phyloP scores from a whole-genome alignment of 1,139 yeast species.

The Pichia sp. region DNA sequence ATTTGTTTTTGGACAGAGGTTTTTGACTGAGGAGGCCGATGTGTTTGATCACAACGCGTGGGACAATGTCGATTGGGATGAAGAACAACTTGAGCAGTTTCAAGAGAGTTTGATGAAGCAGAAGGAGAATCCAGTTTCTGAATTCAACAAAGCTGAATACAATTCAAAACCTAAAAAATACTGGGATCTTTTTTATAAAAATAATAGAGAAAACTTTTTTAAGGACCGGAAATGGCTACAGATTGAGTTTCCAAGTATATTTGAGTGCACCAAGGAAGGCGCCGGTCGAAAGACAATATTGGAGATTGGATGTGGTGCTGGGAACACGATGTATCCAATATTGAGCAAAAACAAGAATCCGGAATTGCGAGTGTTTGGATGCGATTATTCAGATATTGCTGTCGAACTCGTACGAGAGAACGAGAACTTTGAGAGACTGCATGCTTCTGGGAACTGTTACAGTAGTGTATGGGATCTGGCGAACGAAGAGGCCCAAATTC shows the following conservation, averaged over 20 bases:
- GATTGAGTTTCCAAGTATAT: slow-evolving; percentile 85
- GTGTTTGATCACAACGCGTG: slow-evolving; percentile 96
- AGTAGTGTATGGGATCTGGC: slow-evolving; percentile 97
- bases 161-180: slow-evolving; percentile 86
- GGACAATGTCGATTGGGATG: slow-evolving; percentile 98
- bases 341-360: slow-evolving; percentile 77
- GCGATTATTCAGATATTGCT: slow-evolving; percentile 87
- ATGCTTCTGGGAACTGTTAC: slow-evolving; percentile 42
- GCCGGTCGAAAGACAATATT: slow-evolving; percentile 70
- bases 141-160: slow-evolving; percentile 73
- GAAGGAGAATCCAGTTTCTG: slow-evolving; percentile 76
- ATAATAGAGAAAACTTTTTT: slow-evolving; percentile 88
- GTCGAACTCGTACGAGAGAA: slow-evolving; percentile 74
- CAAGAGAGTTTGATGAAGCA: slow-evolving; percentile 72
- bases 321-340: slow-evolving; percentile 92
- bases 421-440: slow-evolving; percentile 48
- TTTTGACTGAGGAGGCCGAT: slow-evolving; percentile 63
- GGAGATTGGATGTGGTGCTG: slow-evolving; percentile 98
- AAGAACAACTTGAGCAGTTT: slow-evolving; percentile 76
- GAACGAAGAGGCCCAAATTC: slow-evolving; percentile 66
- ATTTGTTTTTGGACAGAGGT: slow-evolving; percentile 86
- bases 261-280: slow-evolving; percentile 67
- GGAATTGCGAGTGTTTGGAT: slow-evolving; percentile 71
- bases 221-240: slow-evolving; percentile 96
- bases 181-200: slow-evolving; percentile 92